A percentile compares a stretch with the other conserved stretches of the same genome.
Evolutionary conservation across 441 rosid genomes (phyloP).

Genomic region (Gossypium davidsonii): DNA sequence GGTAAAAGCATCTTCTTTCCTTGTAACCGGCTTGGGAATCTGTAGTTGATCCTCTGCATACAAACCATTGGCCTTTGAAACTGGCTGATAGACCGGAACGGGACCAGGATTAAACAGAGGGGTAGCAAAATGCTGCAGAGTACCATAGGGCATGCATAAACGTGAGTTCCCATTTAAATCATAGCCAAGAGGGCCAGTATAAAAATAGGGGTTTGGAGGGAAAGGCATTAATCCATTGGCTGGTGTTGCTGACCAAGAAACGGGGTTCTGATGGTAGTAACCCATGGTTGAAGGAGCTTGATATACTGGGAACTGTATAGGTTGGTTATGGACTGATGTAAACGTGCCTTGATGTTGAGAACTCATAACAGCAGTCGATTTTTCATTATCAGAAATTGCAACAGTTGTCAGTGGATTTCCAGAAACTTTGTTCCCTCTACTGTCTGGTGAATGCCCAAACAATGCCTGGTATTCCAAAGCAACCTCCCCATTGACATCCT

Average conservation of each 20-base stretch:
- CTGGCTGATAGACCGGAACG: constrained; percentile 50
- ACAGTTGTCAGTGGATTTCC: constrained; percentile 31
- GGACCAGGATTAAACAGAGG: constrained; percentile 44
- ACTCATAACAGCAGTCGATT: constrained; percentile 30
- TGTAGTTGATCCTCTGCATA: constrained; percentile 36
- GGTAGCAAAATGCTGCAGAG: constrained; percentile 45
- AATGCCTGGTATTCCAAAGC: constrained; percentile 27
- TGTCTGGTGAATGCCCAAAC: constrained; percentile 30
- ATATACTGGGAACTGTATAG: constrained; percentile 48
- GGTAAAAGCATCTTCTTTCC: constrained; percentile 20
- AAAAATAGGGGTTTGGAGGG: constrained; percentile 55
- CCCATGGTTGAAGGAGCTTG: constrained; percentile 64
- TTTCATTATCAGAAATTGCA: constrained; percentile 37
- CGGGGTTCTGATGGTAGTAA: constrained; percentile 77
- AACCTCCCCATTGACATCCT: constrained; percentile 24
- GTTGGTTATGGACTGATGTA: constrained; percentile 51
- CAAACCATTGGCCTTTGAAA: constrained; percentile 39
- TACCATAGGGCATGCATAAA: constrained; percentile 57
- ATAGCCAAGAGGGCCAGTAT: constrained; percentile 53
- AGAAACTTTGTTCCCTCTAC: constrained; percentile 22
- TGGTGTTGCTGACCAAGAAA: constrained; percentile 68
- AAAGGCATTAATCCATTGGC: constrained; percentile 56
- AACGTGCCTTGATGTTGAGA: constrained; percentile 47
- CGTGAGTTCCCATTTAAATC: constrained; percentile 54
- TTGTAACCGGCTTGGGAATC: constrained; percentile 23